A percentile compares a stretch with the other conserved stretches of the same genome.
These are phyloP conservation scores for Dictyostelium purpureum DNA, from an alignment of 78 protist species.

Conservation along the genomic window DNA sequence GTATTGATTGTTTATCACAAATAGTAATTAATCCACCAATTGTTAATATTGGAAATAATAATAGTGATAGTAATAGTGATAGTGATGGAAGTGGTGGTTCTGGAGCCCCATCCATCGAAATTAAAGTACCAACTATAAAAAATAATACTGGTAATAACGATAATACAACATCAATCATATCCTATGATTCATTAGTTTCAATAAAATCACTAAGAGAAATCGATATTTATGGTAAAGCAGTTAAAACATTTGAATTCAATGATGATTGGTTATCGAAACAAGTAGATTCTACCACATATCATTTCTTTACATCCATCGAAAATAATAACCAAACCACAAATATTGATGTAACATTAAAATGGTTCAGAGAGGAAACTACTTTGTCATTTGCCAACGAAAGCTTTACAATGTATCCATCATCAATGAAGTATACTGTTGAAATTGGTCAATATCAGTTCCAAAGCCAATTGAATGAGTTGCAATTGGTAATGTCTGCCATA, in stretches of 20 bases:
- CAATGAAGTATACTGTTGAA: neutral
- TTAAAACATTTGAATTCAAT: neutral
- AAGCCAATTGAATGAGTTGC: neutral
- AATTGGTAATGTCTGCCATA: slow-evolving; percentile 17
- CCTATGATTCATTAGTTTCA: neutral
- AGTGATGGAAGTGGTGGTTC: no score
- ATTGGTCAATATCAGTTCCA: neutral
- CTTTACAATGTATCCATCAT: slow-evolving; percentile 6
- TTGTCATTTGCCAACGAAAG: slow-evolving; percentile 11
- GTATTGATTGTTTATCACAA: neutral
- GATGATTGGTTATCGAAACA: neutral
- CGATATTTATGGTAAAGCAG: neutral
- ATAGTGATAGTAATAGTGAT: no score
- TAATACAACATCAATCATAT: neutral
- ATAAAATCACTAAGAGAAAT: slow-evolving; percentile 21
- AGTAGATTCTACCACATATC: neutral
- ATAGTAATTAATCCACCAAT: neutral
- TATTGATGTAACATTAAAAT: neutral
- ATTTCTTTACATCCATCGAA: neutral
- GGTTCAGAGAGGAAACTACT: neutral
- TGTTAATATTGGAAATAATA: no score
- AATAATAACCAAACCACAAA: neutral
- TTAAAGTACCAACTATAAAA: neutral
- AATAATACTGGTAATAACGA: neutral
- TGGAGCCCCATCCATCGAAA: neutral